These are phyloP conservation scores for Arthrobotrys megalospora DNA, from an alignment of 2,329 filamentous ascomycete species.

Conservation along the genomic window DNA sequence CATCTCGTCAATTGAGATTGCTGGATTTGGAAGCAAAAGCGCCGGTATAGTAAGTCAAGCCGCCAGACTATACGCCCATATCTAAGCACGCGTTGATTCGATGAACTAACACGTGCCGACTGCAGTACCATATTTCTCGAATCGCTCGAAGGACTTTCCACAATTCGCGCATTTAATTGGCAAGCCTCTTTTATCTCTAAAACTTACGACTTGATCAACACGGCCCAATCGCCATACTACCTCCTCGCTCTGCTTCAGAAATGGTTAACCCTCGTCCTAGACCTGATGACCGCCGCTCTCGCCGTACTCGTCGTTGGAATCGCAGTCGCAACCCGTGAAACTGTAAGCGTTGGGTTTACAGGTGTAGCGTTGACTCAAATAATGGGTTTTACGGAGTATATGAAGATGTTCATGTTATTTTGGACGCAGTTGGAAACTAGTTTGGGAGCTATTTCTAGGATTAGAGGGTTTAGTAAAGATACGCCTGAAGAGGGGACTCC, in stretches of 20 bases:
- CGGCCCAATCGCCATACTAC: conserved; percentile 74
- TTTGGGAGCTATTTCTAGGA: conserved; percentile 66
- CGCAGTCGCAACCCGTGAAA: conserved; percentile 68
- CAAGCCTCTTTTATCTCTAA: conserved; percentile 68
- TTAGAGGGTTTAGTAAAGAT: conserved; percentile 65
- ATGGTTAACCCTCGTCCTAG: conserved; percentile 73
- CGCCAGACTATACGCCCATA: too few relatives aligned
- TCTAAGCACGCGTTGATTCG: not conserved
- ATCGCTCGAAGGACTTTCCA: conserved; percentile 72
- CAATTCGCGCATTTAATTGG: conserved; percentile 74
- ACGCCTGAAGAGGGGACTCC: conserved; percentile 65
- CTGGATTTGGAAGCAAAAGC: conserved; percentile 76
- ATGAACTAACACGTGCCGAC: not conserved
- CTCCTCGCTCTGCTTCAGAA: conserved; percentile 73
- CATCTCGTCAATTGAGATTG: conserved; percentile 74
- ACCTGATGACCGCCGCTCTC: conserved; percentile 71
- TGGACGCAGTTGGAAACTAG: conserved; percentile 68
- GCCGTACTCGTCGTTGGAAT: conserved; percentile 71
- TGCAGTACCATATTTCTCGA: conserved; percentile 72
- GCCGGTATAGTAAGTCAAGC: conserved; percentile 69
- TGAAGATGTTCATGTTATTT: conserved; percentile 65
- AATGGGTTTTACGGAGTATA: conserved; percentile 65
- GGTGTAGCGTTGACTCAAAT: conserved; percentile 68
- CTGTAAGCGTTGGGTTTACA: conserved; percentile 65
- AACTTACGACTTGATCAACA: conserved; percentile 71